Evolutionary conservation across 257 asterid species (phyloP).

Genomic region (Penstemon davidsonii): DNA sequence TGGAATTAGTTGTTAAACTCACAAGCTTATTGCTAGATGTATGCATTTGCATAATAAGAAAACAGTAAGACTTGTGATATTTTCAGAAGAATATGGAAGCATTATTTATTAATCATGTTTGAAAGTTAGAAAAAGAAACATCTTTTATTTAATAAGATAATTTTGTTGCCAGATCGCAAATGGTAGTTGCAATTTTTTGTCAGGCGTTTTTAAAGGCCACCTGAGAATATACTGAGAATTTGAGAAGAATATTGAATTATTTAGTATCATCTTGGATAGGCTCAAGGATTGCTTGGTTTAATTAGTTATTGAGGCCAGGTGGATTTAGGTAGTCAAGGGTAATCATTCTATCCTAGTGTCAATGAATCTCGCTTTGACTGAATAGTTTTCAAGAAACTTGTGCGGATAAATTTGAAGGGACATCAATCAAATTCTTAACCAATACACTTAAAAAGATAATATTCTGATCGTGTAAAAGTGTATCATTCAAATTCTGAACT

Average conservation of each 20-base stretch:
- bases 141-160: neutral
- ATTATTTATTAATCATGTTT: neutral
- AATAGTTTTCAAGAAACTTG: too few relatives aligned
- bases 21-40: constrained; percentile 13
- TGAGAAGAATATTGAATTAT: constrained; percentile 18
- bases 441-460: too few relatives aligned
- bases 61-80: constrained; percentile 20
- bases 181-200: constrained; percentile 5
- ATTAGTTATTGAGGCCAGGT: neutral
- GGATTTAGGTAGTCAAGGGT: constrained; percentile 18
- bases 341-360: constrained; percentile 11
- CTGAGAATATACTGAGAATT: constrained; percentile 24
- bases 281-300: neutral
- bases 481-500: constrained; percentile 17
- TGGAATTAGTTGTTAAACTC: constrained; percentile 6
- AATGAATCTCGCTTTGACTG: too few relatives aligned
- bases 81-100: constrained; percentile 12
- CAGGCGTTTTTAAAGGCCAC: constrained; percentile 16
- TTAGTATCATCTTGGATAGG: neutral
- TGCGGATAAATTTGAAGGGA: too few relatives aligned
- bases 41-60: constrained; percentile 10
- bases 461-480: neutral
- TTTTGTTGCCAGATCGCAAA: constrained; percentile 3
- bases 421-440: too few relatives aligned
- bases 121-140: neutral